Base-by-base conservation (phyloP, 2,329 filamentous ascomycete genomes). In the Furcasterigmium sp. region DNA sequence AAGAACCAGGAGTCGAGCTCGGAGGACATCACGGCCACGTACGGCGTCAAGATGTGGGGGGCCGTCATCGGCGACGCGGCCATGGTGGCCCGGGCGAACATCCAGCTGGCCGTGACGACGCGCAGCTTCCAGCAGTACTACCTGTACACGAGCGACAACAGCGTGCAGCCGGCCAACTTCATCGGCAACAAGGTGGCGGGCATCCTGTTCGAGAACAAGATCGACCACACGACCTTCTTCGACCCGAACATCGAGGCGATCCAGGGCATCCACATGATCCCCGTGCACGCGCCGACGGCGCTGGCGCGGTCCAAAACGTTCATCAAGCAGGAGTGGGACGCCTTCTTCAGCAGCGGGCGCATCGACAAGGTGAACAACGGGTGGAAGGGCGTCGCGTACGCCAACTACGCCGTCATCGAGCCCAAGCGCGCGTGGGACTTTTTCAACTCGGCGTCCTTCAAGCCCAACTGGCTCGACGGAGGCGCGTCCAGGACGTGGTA, bases 401-500 rank as follows among this genome's bases (percentile, higher is more conserved):
- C 82, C 17, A 96, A 93, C 60, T 75, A 87, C 30, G 89, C 88
- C 1, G 80, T 91, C 9, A 71, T 90, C 29, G 79, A 95, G 58
- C 80, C 91, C 0, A 64, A 61, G 40, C 66, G 75, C 7, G 80
- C 86, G 17, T 96, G 80, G 71, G 59, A 74, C 1, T 95, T 91
- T 62, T 96, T 98, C 59, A 73, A 72, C 1, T 69, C 78, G 47
- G 59, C 68, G 1, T 67, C 73, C 10, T 91, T 91, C 56, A 73
- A 89, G 56, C 69, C 75, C 25, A 63, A 64, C 32, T 87, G 79
- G 76, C 62, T 91, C 32, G 87, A 96, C 65, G 87, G 87, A 1
- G 91, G 91, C 13, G 88, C 87, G 2, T 85, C 82, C 55, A 69
- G 81, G 62, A 91, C 87, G 21, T 95, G 89, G 88, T 93, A 91